phyloP scores from a whole-genome alignment of 306 rosid species.

The Gillenia trifoliata region DNA sequence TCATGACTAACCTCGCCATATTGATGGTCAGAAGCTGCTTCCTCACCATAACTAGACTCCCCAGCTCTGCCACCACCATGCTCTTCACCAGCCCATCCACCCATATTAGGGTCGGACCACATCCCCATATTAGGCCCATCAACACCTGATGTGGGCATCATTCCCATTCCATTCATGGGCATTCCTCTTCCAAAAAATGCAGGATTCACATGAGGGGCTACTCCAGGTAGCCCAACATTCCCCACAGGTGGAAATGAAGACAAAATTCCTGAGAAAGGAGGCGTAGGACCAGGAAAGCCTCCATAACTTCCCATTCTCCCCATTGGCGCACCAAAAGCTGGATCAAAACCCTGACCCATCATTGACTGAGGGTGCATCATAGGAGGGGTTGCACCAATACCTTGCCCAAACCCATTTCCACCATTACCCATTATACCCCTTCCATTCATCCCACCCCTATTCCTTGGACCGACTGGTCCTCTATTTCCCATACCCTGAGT shows the following conservation, averaged over 20 bases:
- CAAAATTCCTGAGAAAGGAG: slow-evolving; percentile 81
- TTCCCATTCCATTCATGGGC: slow-evolving; percentile 96
- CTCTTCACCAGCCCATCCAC: slow-evolving; percentile 89
- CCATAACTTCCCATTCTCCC: slow-evolving; percentile 89
- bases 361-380: slow-evolving; percentile 81
- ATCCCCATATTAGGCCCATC: slow-evolving; percentile 97
- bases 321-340: slow-evolving; percentile 87
- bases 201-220: slow-evolving; percentile 96
- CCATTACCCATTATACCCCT: slow-evolving; percentile 93
- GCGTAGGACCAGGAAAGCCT: slow-evolving; percentile 87
- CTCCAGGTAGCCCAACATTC: slow-evolving; percentile 90
- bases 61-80: slow-evolving; percentile 84
- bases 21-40: slow-evolving; percentile 89
- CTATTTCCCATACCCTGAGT: slow-evolving; percentile 78
- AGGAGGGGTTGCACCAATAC: slow-evolving; percentile 74
- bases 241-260: slow-evolving; percentile 80
- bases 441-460: slow-evolving; percentile 81
- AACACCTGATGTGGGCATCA: slow-evolving; percentile 80
- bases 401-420: slow-evolving; percentile 91
- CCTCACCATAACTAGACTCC: slow-evolving; percentile 97
- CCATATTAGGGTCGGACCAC: slow-evolving; percentile 96
- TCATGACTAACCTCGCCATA: slow-evolving; percentile 90
- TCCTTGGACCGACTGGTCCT: slow-evolving; percentile 73
- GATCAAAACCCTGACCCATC: slow-evolving; percentile 98
- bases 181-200: slow-evolving; percentile 97